Evolutionary conservation across 345 rosid genomes (phyloP).

Genomic region (Carallia brachiata): DNA sequence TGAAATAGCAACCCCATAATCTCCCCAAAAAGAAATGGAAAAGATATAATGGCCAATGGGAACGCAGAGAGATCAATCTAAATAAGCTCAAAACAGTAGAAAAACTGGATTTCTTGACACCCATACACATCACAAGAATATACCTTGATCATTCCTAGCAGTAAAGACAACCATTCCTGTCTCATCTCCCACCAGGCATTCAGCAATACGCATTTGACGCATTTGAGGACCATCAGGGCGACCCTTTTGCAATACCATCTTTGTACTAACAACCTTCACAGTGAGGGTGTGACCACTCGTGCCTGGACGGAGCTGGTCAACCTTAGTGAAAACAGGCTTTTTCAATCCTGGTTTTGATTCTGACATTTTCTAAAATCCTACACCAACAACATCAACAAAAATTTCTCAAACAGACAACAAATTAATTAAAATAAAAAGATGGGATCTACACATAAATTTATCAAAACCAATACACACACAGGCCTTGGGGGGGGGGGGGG

Average conservation of each 20-base stretch:
- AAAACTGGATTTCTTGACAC: no score
- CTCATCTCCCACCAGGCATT: conserved; percentile 91
- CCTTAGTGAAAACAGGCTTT: conserved; percentile 77
- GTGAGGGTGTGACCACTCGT: conserved; percentile 78
- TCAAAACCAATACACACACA: no score
- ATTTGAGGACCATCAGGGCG: conserved; percentile 66
- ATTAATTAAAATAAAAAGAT: neutral
- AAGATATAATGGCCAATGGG: no score
- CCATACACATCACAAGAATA: neutral
- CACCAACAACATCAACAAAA: neutral
- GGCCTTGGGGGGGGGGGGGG: no score
- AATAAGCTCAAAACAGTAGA: no score
- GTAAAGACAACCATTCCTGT: conserved; percentile 83
- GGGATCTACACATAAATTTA: no score
- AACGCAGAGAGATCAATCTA: no score
- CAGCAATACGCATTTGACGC: conserved; percentile 78
- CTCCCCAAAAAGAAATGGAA: no score
- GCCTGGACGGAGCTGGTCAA: conserved; percentile 86
- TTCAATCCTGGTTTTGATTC: conserved; percentile 70
- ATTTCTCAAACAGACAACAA: neutral
- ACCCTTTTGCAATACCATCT: conserved; percentile 76
- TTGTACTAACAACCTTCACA: conserved; percentile 71
- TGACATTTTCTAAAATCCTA: conserved; percentile 49
- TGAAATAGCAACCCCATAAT: no score
- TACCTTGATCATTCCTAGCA: conserved; percentile 95